Conservation (phyloP, 768 basidiomycete species). For the Collybia sordida region DNA sequence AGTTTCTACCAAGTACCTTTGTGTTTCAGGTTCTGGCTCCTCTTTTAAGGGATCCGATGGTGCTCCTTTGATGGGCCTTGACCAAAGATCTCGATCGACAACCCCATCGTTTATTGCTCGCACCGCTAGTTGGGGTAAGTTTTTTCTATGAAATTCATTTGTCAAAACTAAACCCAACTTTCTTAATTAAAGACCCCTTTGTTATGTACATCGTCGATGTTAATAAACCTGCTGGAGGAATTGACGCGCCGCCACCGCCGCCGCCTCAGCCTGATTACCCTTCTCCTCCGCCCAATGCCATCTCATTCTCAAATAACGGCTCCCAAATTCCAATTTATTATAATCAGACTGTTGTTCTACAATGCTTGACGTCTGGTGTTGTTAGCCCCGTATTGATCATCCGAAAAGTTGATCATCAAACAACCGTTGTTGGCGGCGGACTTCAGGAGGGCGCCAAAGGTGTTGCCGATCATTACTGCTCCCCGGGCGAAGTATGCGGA, state of each 20-base stretch:
- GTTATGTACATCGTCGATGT: constrained; percentile 98
- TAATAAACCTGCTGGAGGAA: constrained; percentile 74
- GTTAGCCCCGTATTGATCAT: constrained; percentile 93
- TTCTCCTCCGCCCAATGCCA: constrained; percentile 87
- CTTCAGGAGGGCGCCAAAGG: constrained; percentile 85
- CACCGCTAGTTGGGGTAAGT: constrained; percentile 86
- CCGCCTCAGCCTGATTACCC: constrained; percentile 90
- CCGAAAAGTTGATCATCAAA: constrained; percentile 90
- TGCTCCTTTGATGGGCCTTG: constrained; percentile 77
- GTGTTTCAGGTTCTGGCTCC: constrained; percentile 90
- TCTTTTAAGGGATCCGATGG: constrained; percentile 95
- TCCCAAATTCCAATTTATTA: constrained; percentile 92
- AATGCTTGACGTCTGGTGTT: constrained; percentile 91
- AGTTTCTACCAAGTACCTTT: constrained; percentile 93
- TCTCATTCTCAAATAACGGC: constrained; percentile 80
- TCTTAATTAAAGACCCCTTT: constrained; percentile 70
- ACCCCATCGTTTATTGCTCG: constrained; percentile 88
- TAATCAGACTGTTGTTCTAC: constrained; percentile 94
- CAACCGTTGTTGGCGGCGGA: constrained; percentile 89
- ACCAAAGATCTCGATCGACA: constrained; percentile 65
- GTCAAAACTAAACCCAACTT: neutral
- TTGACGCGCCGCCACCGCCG: constrained; percentile 76
- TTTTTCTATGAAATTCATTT: constrained; percentile 7
- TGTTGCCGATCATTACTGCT: constrained; percentile 79
- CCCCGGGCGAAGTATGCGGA: constrained; percentile 84